Base-by-base conservation (phyloP, 345 rosid genomes). In the Salix suchowensis region DNA sequence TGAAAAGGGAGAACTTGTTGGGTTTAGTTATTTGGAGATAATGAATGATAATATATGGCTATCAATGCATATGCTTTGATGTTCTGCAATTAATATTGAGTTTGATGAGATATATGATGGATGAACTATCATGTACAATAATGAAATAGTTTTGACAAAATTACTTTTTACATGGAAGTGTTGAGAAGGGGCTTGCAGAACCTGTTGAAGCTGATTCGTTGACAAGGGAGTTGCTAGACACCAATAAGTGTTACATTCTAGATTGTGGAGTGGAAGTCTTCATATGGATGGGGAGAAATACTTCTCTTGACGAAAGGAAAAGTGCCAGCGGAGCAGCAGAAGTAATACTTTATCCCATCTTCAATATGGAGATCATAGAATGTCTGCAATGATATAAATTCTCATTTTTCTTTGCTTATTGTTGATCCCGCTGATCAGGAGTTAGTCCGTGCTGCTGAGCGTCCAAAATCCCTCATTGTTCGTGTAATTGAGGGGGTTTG, bases 251-350 rank as follows among this genome's bases (percentile, higher is more conserved):
- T 80, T 94, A 88, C 82, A 85, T 96, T 74, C 91, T 96, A 9
- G 99, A 94, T 76, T 90, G 93, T 71, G 97, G 98, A 78, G 28
- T 83, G 18, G 99, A 96, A 86, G 76, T 96, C 80, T 96, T 90
- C 76, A 90, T 90, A 68, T 96, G 99, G 99, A 96, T 91, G 92
- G 99, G 99, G 52, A 81, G 93, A 82, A 91, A n/a, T 82, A 91
- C 97, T 68, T 87, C 97, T 81, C 93, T 94, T 52, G 94, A 92
- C 19, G 92, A 91, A 79, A 88, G 99, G 78, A 94, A 96, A 90
- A 87, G 70, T 71, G 93, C 97, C 44, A 92, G 91, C 82, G 86
- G 87, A 76, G 89, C 89, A 68, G 94, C 95, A 77, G 99, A 93
- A 82, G 99, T 93, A 89, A 75, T 42, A 64, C 36, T 37, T 72